phyloP scores from a whole-genome alignment of 768 basidiomycete species.

The Phylloporus sp. region DNA sequence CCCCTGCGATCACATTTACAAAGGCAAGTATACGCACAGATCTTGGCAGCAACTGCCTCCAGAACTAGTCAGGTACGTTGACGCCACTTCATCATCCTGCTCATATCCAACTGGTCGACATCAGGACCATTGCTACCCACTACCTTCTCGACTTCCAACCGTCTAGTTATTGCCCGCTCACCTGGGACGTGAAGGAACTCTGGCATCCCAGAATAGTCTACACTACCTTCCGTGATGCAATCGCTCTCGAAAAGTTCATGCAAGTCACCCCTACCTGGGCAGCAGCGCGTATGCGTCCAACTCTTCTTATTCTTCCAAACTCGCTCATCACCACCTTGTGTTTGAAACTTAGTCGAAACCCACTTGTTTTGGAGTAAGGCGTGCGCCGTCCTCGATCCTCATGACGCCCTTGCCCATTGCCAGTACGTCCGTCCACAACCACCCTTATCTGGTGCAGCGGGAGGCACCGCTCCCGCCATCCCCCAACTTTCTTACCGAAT shows the following conservation, averaged over 20 bases:
- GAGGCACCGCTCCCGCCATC: constrained; percentile 33
- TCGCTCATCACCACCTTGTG: constrained; percentile 7
- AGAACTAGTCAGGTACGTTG: constrained; percentile 56
- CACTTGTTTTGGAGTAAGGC: constrained; percentile 73
- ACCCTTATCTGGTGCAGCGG: constrained; percentile 20
- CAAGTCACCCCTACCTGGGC: constrained; percentile 58
- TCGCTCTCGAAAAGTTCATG: constrained; percentile 61
- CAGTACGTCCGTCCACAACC: constrained; percentile 43
- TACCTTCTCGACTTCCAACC: constrained; percentile 49
- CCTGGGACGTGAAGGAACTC: constrained; percentile 46
- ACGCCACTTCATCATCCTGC: constrained; percentile 26
- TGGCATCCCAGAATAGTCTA: constrained; percentile 66
- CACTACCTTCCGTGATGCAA: constrained; percentile 57
- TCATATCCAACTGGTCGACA: constrained; percentile 1
- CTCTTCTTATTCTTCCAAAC: neutral
- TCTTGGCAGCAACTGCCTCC: constrained; percentile 61
- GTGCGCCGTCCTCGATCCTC: constrained; percentile 56
- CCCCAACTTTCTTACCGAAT: constrained; percentile 36
- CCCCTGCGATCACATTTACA: constrained; percentile 38
- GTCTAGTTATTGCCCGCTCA: constrained; percentile 43
- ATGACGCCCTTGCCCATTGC: constrained; percentile 49
- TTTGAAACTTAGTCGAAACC: constrained; percentile 49
- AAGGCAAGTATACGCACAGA: constrained; percentile 54
- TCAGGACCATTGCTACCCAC: constrained; percentile 39
- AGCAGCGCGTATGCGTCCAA: constrained; percentile 48